phyloP scores from a whole-genome alignment of 1,139 yeast species.

The Sugiyamaella novakii region DNA sequence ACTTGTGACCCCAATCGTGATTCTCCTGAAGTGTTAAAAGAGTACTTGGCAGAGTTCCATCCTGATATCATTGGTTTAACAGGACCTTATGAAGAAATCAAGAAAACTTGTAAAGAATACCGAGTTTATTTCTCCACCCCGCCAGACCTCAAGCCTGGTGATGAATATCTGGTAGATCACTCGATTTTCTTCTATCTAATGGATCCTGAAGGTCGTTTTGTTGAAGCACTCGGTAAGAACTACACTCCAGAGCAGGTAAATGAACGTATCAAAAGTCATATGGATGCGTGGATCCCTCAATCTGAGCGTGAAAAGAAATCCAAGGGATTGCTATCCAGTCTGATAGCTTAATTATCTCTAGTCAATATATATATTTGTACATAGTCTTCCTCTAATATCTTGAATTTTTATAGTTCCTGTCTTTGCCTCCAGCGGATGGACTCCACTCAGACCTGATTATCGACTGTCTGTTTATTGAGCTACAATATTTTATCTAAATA shows the following conservation, averaged over 20 bases:
- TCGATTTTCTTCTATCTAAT: constrained; percentile 92
- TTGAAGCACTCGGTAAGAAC: constrained; percentile 92
- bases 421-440: background rate
- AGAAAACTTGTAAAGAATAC: constrained; percentile 79
- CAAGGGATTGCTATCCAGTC: constrained; percentile 23
- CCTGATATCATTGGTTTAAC: constrained; percentile 87
- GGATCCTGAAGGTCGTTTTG: constrained; percentile 95
- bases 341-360: constrained; percentile 6
- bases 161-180: constrained; percentile 94
- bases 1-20: constrained; percentile 98
- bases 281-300: constrained; percentile 71
- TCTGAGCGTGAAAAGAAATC: constrained; percentile 30
- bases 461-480: too few relatives aligned
- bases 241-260: constrained; percentile 78
- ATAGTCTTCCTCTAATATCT: background rate
- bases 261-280: constrained; percentile 73
- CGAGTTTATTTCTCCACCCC: constrained; percentile 97
- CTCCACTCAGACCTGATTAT: background rate
- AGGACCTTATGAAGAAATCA: constrained; percentile 83
- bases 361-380: background rate
- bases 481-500: too few relatives aligned
- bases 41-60: constrained; percentile 83
- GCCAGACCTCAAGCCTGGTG: constrained; percentile 88
- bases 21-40: constrained; percentile 75
- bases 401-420: background rate